Evolutionary conservation across 768 basidiomycete species (phyloP).

Genomic region (Boletus rubescentipes): DNA sequence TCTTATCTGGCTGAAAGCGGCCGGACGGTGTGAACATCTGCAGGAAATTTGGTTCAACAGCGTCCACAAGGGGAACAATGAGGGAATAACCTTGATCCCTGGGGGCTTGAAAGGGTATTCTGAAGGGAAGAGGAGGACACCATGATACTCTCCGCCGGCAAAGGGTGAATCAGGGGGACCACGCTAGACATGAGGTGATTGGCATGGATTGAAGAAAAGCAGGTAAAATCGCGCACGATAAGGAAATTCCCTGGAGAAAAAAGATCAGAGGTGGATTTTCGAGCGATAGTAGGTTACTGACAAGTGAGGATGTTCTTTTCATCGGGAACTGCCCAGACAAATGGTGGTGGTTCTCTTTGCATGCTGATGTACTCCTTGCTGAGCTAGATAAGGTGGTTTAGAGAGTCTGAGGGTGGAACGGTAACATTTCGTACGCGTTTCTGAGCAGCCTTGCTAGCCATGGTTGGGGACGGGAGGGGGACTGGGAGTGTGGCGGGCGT

Average conservation of each 20-base stretch:
- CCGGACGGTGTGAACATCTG: slow-evolving; percentile 93
- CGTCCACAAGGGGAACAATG: slow-evolving; percentile 1
- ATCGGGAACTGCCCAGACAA: slow-evolving; percentile 92
- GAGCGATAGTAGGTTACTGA: slow-evolving; percentile 42
- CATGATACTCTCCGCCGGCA: slow-evolving; percentile 91
- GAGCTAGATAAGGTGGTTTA: slow-evolving; percentile 45
- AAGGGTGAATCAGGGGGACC: slow-evolving; percentile 95
- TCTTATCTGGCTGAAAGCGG: slow-evolving; percentile 87
- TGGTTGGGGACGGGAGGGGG: slow-evolving; percentile 28
- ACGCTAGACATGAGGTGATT: slow-evolving; percentile 47
- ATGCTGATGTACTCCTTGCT: slow-evolving; percentile 88
- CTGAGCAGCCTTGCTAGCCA: slow-evolving; percentile 86
- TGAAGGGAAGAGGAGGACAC: slow-evolving; percentile 85
- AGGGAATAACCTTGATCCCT: slow-evolving; percentile 80
- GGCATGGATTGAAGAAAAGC: not conserved
- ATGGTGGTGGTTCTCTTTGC: slow-evolving; percentile 93
- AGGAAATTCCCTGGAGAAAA: slow-evolving; percentile 83
- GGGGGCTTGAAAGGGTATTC: slow-evolving; percentile 98
- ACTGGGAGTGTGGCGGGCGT: slow-evolving; percentile 6
- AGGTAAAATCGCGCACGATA: slow-evolving; percentile 56
- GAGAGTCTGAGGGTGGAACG: slow-evolving; percentile 9
- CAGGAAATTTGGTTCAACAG: slow-evolving; percentile 7
- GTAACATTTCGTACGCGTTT: slow-evolving; percentile 60
- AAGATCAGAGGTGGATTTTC: slow-evolving; percentile 10
- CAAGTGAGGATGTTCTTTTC: slow-evolving; percentile 97